Conservation (phyloP, 177 flowering plant genomes). For the Tripterygium wilfordii region DNA sequence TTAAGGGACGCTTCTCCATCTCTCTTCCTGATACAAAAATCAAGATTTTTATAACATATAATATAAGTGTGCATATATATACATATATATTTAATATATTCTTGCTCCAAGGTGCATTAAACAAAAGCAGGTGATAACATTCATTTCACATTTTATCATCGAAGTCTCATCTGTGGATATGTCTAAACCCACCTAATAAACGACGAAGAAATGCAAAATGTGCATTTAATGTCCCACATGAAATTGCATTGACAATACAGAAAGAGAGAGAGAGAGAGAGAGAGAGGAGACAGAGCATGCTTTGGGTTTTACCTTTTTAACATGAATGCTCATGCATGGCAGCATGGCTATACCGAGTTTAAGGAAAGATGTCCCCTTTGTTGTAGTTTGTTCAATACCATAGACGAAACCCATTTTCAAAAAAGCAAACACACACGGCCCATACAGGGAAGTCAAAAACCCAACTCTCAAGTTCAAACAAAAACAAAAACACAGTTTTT, state of each 20-base stretch:
- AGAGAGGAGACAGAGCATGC: no score
- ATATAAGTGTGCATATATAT: not conserved
- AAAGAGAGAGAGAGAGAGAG: conserved; percentile 7
- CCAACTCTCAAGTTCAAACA: conserved; percentile 16
- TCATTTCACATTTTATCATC: conserved; percentile 11
- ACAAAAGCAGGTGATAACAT: conserved; percentile 7
- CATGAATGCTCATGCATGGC: conserved; percentile 22
- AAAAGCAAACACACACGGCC: conserved; percentile 20
- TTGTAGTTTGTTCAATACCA: conserved; percentile 12
- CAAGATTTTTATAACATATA: not conserved
- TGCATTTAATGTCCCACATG: not conserved
- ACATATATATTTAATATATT: not conserved
- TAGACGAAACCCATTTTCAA: conserved; percentile 9
- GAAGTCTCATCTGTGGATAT: conserved; percentile 22
- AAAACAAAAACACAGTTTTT: no score
- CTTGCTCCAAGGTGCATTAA: conserved; percentile 15
- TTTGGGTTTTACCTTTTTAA: conserved; percentile 13
- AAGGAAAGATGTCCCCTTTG: conserved; percentile 3
- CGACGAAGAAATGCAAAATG: not conserved
- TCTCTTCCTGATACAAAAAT: not conserved
- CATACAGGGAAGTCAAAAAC: conserved; percentile 9
- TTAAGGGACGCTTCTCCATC: no score
- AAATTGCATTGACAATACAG: not conserved
- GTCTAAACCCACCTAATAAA: conserved; percentile 2
- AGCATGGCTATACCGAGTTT: conserved; percentile 14